Conservation (phyloP, 345 rosid species). For the Hevea brasiliensis region DNA sequence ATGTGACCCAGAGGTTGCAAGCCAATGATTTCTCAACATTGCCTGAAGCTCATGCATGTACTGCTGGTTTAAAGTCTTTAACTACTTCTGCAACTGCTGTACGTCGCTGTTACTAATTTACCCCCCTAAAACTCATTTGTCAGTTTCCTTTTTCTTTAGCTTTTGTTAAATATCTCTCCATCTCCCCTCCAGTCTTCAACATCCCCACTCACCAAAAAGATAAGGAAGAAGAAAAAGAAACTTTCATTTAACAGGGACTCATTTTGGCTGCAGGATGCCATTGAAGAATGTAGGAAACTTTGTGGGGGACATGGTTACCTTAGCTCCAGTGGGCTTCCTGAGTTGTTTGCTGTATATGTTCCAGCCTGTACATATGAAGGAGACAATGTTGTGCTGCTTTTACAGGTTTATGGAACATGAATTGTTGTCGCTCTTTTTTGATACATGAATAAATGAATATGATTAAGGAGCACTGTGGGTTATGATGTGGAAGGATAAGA, state of each 20-base stretch:
- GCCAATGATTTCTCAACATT: slow-evolving; percentile 87
- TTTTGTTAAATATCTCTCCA: not conserved
- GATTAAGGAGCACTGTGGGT: not conserved
- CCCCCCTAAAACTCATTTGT: not conserved
- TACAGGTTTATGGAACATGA: slow-evolving; percentile 56
- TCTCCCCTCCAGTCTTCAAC: no score
- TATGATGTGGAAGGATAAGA: not conserved
- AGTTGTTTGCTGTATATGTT: slow-evolving; percentile 90
- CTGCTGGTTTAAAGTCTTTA: slow-evolving; percentile 96
- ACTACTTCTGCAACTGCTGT: slow-evolving; percentile 94
- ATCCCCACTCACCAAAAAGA: not conserved
- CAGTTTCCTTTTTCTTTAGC: not conserved
- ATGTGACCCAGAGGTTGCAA: slow-evolving; percentile 83
- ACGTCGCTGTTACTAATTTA: slow-evolving; percentile 30
- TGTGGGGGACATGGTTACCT: slow-evolving; percentile 99
- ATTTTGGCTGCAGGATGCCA: slow-evolving; percentile 65
- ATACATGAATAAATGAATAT: not conserved
- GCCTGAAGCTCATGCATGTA: slow-evolving; percentile 99
- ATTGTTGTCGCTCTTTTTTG: not conserved
- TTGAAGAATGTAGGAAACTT: slow-evolving; percentile 96
- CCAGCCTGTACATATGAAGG: slow-evolving; percentile 99
- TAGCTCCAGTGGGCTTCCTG: slow-evolving; percentile 92
- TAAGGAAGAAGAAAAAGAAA: not conserved
- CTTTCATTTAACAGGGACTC: not conserved
- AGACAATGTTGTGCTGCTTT: slow-evolving; percentile 85